These are phyloP conservation scores for Grigorovia yakushimaensis DNA, from an alignment of 805 yeast species.

Conservation along the genomic window DNA sequence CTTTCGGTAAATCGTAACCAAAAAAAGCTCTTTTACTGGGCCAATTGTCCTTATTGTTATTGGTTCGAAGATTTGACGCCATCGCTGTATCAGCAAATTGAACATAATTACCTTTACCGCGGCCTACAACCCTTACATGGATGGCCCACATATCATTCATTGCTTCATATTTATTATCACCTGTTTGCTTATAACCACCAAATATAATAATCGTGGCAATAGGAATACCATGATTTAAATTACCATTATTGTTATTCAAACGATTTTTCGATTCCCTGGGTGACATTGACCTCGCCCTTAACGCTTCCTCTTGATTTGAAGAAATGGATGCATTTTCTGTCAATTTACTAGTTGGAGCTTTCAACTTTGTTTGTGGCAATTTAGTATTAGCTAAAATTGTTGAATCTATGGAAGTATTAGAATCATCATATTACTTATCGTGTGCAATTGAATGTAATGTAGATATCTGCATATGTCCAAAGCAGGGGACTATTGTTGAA, in stretches of 20 bases:
- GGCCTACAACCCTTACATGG: constrained; percentile 30
- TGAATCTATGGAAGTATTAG: neutral
- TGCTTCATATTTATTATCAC: constrained; percentile 27
- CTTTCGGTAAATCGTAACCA: constrained; percentile 21
- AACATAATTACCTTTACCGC: constrained; percentile 29
- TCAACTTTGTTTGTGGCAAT: neutral
- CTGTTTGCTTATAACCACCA: constrained; percentile 39
- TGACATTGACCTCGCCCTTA: neutral
- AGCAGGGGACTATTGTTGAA: constrained; percentile 30
- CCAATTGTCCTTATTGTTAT: constrained; percentile 11
- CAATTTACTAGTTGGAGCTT: neutral
- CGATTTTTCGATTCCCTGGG: neutral
- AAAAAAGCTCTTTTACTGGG: constrained; percentile 33
- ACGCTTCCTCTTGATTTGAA: neutral
- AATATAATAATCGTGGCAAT: constrained; percentile 28
- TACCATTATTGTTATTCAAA: neutral
- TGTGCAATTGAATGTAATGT: neutral
- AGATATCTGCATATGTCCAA: constrained; percentile 33
- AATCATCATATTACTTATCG: neutral
- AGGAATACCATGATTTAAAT: constrained; percentile 1
- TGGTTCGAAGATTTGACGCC: constrained; percentile 24
- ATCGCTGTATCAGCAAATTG: constrained; percentile 30
- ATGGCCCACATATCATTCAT: constrained; percentile 35
- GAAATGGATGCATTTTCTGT: neutral
- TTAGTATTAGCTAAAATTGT: neutral